These are phyloP conservation scores for Oryza meyeriana DNA, from an alignment of 176 grass and related monocot genomes.

Conservation along the genomic window DNA sequence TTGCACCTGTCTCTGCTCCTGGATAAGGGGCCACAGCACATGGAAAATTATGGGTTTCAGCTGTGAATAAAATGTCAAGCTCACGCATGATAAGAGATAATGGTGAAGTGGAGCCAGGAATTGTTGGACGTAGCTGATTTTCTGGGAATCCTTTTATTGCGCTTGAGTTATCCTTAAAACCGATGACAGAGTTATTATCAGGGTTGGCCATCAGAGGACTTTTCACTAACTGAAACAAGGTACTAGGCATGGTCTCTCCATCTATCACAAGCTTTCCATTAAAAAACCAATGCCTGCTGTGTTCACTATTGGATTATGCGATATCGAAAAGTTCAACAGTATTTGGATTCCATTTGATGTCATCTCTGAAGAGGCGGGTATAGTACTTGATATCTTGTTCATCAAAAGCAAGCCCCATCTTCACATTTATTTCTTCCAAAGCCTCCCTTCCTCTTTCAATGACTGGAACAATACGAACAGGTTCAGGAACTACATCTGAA, in stretches of 20 bases:
- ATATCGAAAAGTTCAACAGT: conserved; percentile 91
- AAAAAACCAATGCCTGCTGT: conserved; percentile 93
- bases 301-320: conserved; percentile 85
- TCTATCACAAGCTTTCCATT: conserved; percentile 82
- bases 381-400: conserved; percentile 93
- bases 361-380: conserved; percentile 75
- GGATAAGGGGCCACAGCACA: conserved; percentile 89
- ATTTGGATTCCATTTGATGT: conserved; percentile 80
- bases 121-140: conserved; percentile 55
- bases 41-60: conserved; percentile 95
- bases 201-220: conserved; percentile 71
- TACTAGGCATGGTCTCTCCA: conserved; percentile 59
- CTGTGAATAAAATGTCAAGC: conserved; percentile 82
- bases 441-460: conserved; percentile 74
- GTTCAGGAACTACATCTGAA: conserved; percentile 56
- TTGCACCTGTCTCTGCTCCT: conserved; percentile 80
- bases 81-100: conserved; percentile 45
- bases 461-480: conserved; percentile 61
- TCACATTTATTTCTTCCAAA: conserved; percentile 88
- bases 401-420: conserved; percentile 92
- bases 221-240: conserved; percentile 91
- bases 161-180: conserved; percentile 93
- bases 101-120: conserved; percentile 55
- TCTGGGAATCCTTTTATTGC: conserved; percentile 76
- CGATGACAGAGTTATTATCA: conserved; percentile 73